Percentiles rank a stretch among this genome's conserved stretches.
Conservation (phyloP, 108 stramenopile genomes). For the Aurantiochytrium sp. region DNA sequence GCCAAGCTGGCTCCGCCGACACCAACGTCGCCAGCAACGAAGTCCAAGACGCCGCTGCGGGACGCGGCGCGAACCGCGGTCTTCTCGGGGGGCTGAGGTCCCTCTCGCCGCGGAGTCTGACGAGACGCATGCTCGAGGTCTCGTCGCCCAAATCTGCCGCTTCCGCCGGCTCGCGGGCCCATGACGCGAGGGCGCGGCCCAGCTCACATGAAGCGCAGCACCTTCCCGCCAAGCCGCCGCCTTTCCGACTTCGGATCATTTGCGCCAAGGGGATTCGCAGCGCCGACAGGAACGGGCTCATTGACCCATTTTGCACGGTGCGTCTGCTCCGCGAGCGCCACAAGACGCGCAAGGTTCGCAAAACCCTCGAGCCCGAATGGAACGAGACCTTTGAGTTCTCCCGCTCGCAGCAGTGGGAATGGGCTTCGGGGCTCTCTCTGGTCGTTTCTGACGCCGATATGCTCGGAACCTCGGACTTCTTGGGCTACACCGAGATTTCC, state of each 20-base stretch:
- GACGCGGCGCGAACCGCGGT: not conserved
- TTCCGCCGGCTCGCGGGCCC: not conserved
- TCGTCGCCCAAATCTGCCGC: not conserved
- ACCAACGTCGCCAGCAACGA: too few species aligned
- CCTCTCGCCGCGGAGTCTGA: not conserved
- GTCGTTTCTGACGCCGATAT: not conserved
- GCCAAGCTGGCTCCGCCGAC: too few species aligned
- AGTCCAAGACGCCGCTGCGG: not conserved
- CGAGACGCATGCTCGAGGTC: not conserved
- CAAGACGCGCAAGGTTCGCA: not conserved
- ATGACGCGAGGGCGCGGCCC: too few species aligned
- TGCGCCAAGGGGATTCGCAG: not conserved
- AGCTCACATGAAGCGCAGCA: too few species aligned
- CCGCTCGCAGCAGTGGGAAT: not conserved
- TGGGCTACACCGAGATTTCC: not conserved
- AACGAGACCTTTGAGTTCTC: not conserved
- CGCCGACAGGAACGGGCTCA: not conserved
- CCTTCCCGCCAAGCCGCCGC: not conserved
- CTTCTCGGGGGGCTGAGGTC: not conserved
- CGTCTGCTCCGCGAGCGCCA: not conserved
- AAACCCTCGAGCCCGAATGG: not conserved
- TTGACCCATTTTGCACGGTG: not conserved
- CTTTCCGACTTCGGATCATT: not conserved
- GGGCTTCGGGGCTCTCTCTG: not conserved
- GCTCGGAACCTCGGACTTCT: not conserved